phyloP scores from a whole-genome alignment of 2,329 filamentous ascomycete genomes.

The Nemania sp. region DNA sequence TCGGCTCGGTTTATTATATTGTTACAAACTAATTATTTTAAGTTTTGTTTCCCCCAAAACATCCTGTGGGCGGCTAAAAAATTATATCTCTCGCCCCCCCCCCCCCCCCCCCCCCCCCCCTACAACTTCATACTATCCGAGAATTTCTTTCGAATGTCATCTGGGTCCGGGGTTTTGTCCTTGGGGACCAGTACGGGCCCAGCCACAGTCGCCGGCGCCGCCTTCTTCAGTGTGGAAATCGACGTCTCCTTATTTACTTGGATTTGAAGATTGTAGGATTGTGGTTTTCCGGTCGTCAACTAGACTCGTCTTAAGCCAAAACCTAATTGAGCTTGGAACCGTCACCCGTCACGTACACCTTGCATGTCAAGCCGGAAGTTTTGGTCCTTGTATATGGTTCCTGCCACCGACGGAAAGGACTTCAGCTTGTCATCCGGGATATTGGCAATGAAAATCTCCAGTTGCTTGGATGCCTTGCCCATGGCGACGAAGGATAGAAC shows the following conservation, averaged over 20 bases:
- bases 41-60: no score
- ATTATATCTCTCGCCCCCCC: no score
- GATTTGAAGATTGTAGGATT: slow-evolving; percentile 4
- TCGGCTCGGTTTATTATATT: no score
- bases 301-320: not conserved
- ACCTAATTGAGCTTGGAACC: slow-evolving; percentile 2
- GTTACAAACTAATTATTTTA: no score
- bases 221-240: slow-evolving; percentile 4
- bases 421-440: slow-evolving; percentile 1
- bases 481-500: no score
- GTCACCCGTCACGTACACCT: no score
- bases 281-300: slow-evolving; percentile 2
- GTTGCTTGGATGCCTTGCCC: not conserved
- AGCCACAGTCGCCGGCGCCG: slow-evolving; percentile 2
- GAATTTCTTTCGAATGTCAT: no score
- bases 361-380: slow-evolving; percentile 6
- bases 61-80: no score
- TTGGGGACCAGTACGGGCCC: not conserved
- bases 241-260: slow-evolving; percentile 3
- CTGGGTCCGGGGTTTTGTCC: not conserved
- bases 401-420: not conserved
- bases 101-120: no score
- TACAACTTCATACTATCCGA: no score
- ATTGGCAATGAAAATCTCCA: not conserved
- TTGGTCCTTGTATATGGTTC: not conserved